Evolutionary conservation across 441 rosid genomes (phyloP).

Genomic region (Daphne laureola): DNA sequence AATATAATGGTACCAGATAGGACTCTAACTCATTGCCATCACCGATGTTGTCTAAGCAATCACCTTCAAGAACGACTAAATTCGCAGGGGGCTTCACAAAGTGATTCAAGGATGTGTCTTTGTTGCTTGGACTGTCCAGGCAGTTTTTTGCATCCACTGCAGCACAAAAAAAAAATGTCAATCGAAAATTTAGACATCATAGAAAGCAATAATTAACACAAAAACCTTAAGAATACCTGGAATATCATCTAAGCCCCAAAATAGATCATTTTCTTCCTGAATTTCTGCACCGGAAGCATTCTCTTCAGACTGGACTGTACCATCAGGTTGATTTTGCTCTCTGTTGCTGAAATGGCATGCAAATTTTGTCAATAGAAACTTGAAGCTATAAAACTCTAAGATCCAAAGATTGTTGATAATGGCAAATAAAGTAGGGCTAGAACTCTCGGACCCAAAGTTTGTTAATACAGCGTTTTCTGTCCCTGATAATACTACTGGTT

Average conservation of each 20-base stretch:
- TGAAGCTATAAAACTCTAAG: too few species aligned
- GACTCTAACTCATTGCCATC: slow-evolving; percentile 74
- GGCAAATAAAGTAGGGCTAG: too few species aligned
- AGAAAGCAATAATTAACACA: background rate
- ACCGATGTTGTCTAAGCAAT: slow-evolving; percentile 62
- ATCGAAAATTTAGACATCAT: slow-evolving; percentile 3
- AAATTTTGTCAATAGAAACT: too few species aligned
- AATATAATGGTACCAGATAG: slow-evolving; percentile 62
- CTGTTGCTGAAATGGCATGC: slow-evolving; percentile 21
- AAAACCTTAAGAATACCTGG: slow-evolving; percentile 39
- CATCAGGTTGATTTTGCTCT: slow-evolving; percentile 45
- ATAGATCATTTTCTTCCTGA: slow-evolving; percentile 58
- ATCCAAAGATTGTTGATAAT: too few species aligned
- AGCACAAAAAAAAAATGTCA: slow-evolving; percentile 12
- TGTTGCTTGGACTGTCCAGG: slow-evolving; percentile 52
- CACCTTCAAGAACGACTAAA: slow-evolving; percentile 88
- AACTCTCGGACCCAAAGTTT: too few species aligned
- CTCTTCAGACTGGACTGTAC: slow-evolving; percentile 28
- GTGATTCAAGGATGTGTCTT: slow-evolving; percentile 41
- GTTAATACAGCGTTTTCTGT: too few species aligned
- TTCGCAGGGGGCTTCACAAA: slow-evolving; percentile 87
- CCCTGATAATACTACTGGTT: too few species aligned
- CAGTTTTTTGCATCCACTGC: slow-evolving; percentile 70
- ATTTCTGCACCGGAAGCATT: slow-evolving; percentile 26
- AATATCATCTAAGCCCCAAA: slow-evolving; percentile 68